phyloP scores from a whole-genome alignment of 768 basidiomycete genomes.

The Hypholoma fasciculare region DNA sequence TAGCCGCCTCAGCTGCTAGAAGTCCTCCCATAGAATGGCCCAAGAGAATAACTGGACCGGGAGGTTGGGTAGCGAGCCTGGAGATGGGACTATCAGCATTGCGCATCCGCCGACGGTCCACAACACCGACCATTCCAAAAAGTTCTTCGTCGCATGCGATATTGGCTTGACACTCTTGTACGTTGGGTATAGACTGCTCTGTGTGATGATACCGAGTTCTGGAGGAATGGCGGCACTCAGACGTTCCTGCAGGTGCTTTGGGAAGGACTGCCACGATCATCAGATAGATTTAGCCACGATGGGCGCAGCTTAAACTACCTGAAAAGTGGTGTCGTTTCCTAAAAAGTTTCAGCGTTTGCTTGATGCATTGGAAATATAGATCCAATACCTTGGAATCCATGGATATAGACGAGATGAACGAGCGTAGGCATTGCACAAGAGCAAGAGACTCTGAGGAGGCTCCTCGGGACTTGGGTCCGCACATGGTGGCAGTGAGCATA shows the following conservation, averaged over 20 bases:
- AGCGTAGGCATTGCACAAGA: slow-evolving; percentile 23
- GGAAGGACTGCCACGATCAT: slow-evolving; percentile 45
- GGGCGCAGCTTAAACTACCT: slow-evolving; percentile 29
- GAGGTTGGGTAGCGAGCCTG: slow-evolving; percentile 56
- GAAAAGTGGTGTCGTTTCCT: slow-evolving; percentile 62
- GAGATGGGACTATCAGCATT: neutral
- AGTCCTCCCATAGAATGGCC: slow-evolving; percentile 67
- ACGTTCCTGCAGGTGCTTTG: slow-evolving; percentile 50
- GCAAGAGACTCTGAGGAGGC: neutral
- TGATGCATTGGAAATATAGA: neutral
- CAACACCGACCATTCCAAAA: slow-evolving; percentile 50
- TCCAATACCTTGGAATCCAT: slow-evolving; percentile 59
- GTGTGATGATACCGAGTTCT: slow-evolving; percentile 36
- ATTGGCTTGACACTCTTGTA: slow-evolving; percentile 60
- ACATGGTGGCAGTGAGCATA: neutral
- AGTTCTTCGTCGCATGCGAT: slow-evolving; percentile 48
- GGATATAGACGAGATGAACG: slow-evolving; percentile 56
- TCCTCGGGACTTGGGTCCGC: neutral
- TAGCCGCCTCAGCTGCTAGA: slow-evolving; percentile 57
- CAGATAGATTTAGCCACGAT: neutral
- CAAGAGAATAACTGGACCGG: slow-evolving; percentile 54
- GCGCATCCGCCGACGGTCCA: neutral
- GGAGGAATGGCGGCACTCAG: slow-evolving; percentile 34
- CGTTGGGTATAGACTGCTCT: slow-evolving; percentile 56
- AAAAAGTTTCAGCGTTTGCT: neutral